Base-by-base conservation (phyloP, 257 asterid species). In the Solanum pimpinellifolium region DNA sequence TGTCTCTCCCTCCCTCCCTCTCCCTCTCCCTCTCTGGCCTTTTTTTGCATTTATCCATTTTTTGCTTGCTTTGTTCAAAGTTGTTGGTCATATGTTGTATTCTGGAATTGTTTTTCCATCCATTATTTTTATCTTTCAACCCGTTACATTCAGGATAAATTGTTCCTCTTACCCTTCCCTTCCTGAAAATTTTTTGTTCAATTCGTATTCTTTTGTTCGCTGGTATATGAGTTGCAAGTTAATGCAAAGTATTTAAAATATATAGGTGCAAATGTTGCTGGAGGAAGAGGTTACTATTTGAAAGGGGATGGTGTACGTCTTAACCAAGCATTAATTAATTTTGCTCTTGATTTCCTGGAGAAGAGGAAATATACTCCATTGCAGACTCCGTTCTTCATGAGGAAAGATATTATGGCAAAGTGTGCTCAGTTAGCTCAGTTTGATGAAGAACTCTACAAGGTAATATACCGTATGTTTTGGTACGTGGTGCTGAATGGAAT, bases 401-500 rank as follows among this genome's bases (percentile, higher is more conserved):
- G 95, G 89, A 95, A 95, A 92, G 98, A 94, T 77, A 92, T 94
- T 39, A 95, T 97, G 99, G 97, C 92, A 29, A 97, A 94, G 87
- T 95, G 99, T 92, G 99, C 99, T 83, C 99, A 97, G 86, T 87
- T 97, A 89, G 93, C 98, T 35, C 99, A 97, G 83, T 97, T 97
- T 84, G 98, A 97, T 76, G 99, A 97, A 86, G 99, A 97, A 85
- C 99, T 95, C 87, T 97, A 97, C 92, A 94, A 94, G 98, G 99
- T 94, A 88, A 90, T 52, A 29, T 42, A 27, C 69, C n/a, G 65
- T 76, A 85, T 84, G 44, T 52, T n/a, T 37, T 65, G 86, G n/a
- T 85, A 70, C 23, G 31, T 85, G 69, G 29, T 16, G 69, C 69
- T 81, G 85, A 47, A 18, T 29, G 70, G 69, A 81, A 3, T 81